Percentiles rank a stretch among this genome's conserved stretches.
Evolutionary conservation across 495 filamentous ascomycete species (phyloP).

Genomic region (Opeltia flavorubescens): DNA sequence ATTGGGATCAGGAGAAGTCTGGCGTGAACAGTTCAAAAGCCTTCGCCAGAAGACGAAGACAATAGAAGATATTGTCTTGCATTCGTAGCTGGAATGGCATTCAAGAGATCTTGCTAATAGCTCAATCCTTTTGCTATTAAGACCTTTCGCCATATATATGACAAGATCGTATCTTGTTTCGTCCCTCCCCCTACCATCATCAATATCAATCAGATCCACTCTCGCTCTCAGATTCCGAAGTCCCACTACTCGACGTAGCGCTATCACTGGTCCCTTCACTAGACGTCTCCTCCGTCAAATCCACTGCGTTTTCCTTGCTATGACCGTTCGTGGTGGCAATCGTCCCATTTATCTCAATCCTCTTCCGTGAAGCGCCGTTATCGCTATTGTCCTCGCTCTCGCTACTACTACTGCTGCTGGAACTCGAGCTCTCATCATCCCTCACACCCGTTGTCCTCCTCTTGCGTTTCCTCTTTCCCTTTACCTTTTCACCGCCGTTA

Average conservation of each 20-base stretch:
- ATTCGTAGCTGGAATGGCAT: too few relatives aligned
- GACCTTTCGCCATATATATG: too few relatives aligned
- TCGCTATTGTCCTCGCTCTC: conserved; percentile 16
- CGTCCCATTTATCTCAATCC: conserved; percentile 29
- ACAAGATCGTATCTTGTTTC: too few relatives aligned
- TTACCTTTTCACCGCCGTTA: too few relatives aligned
- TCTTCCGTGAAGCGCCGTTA: conserved; percentile 6
- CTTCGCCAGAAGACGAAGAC: too few relatives aligned
- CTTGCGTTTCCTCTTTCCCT: conserved; percentile 45
- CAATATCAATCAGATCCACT: not conserved
- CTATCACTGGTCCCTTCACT: not conserved
- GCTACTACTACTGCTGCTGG: conserved; percentile 23
- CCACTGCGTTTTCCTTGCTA: conserved; percentile 11
- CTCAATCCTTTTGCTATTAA: too few relatives aligned
- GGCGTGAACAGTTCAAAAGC: too few relatives aligned
- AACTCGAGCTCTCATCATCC: conserved; percentile 16
- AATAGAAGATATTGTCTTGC: too few relatives aligned
- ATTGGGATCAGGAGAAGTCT: too few relatives aligned
- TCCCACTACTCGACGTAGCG: not conserved
- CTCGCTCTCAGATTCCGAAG: not conserved
- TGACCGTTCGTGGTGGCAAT: conserved; percentile 22
- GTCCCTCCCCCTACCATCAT: too few relatives aligned
- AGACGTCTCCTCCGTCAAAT: not conserved
- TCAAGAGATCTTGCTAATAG: too few relatives aligned
- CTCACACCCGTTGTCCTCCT: conserved; percentile 27